These are phyloP conservation scores for Talaromyces sp. DNA, from an alignment of 2,329 filamentous ascomycete genomes.

Conservation along the genomic window DNA sequence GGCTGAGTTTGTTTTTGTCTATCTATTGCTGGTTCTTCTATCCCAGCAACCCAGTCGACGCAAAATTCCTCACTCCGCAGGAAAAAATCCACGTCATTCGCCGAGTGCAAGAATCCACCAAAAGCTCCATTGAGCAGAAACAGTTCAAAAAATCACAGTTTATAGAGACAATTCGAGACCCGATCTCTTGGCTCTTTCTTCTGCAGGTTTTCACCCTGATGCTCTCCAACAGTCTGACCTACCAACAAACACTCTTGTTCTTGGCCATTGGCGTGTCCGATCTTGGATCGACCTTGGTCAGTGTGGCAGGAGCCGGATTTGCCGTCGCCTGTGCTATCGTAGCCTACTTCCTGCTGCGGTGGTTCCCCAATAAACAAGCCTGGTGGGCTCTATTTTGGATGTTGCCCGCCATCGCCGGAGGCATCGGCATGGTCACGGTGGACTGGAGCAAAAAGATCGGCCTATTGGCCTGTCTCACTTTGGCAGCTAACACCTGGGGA, in stretches of 20 bases:
- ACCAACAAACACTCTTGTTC: conserved; percentile 37
- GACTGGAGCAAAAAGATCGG: conserved; percentile 25
- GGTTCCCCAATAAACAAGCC: conserved; percentile 20
- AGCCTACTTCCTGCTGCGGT: conserved; percentile 25
- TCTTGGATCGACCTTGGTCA: conserved; percentile 37
- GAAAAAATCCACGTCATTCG: conserved; percentile 14
- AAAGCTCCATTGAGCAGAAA: conserved; percentile 18
- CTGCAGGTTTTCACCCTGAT: conserved; percentile 15
- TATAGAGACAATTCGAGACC: conserved; percentile 13
- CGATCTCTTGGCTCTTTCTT: conserved; percentile 29
- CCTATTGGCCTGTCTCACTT: conserved; percentile 26
- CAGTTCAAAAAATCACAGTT: conserved; percentile 16
- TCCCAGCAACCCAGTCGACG: conserved; percentile 14
- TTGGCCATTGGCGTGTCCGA: conserved; percentile 30
- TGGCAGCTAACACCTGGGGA: conserved; percentile 19
- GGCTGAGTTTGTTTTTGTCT: conserved; percentile 28
- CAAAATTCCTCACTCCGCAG: conserved; percentile 12
- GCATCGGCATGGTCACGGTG: conserved; percentile 8
- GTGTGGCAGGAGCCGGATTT: conserved; percentile 33
- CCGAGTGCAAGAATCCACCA: conserved; percentile 14
- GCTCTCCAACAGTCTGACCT: conserved; percentile 36
- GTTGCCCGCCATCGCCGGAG: conserved; percentile 2
- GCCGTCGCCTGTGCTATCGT: conserved; percentile 27
- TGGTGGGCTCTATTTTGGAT: conserved; percentile 3
- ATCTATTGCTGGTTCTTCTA: conserved; percentile 15